Evolutionary conservation across 2,329 filamentous ascomycete species (phyloP).

Genomic region (Cladobotryum protrusum): DNA sequence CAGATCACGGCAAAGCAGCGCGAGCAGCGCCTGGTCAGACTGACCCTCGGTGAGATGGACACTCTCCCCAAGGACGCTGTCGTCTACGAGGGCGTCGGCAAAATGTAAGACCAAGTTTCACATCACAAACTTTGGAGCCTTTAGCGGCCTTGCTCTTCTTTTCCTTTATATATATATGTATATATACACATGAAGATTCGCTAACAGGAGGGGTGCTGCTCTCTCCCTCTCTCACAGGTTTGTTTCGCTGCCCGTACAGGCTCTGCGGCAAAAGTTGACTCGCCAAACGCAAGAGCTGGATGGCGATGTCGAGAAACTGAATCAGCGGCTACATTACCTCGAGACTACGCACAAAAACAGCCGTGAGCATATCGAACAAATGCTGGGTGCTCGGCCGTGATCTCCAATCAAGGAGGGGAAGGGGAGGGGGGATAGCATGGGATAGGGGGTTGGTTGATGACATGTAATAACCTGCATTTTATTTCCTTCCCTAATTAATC

Average conservation of each 20-base stretch:
- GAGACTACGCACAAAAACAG: conserved; percentile 96
- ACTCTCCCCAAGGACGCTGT: conserved; percentile 67
- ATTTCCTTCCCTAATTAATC: too few relatives aligned
- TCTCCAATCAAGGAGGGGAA: too few relatives aligned
- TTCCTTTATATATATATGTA: conserved; percentile 1
- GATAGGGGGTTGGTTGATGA: too few relatives aligned
- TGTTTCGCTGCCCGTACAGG: conserved; percentile 65
- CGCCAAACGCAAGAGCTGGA: conserved; percentile 69
- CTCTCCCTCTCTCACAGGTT: conserved; percentile 57
- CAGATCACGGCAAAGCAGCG: conserved; percentile 82
- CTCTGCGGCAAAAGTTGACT: conserved; percentile 69
- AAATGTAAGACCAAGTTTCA: conserved; percentile 63
- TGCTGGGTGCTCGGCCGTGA: conserved; percentile 47
- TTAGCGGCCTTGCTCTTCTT: too few relatives aligned
- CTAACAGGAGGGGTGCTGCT: neutral
- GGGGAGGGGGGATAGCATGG: too few relatives aligned
- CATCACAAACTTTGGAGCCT: too few relatives aligned
- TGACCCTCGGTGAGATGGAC: conserved; percentile 80
- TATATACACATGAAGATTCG: too few relatives aligned
- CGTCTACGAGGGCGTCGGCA: conserved; percentile 92
- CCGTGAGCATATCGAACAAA: conserved; percentile 82
- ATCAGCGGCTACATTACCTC: conserved; percentile 86
- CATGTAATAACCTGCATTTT: too few relatives aligned
- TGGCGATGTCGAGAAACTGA: conserved; percentile 70
- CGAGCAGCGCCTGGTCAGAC: conserved; percentile 79